Evolutionary conservation across 768 basidiomycete species (phyloP), one percentile per base, ranked within the genome.

Genomic region (Russula emetica): DNA sequence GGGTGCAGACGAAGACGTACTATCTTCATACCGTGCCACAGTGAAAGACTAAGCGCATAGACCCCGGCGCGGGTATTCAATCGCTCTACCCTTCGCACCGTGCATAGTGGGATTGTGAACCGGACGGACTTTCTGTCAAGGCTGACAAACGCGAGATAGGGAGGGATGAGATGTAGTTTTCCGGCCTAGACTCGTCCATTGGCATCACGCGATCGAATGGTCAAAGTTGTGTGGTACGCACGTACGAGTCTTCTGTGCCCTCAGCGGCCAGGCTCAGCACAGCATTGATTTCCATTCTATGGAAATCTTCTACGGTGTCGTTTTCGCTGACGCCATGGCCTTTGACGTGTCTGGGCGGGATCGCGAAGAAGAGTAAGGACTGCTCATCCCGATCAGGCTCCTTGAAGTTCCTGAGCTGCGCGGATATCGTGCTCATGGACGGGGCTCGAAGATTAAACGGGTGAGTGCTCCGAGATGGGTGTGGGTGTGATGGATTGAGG

Each of bases 1-100:
- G 26, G 24, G 32, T 7, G 22, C 52, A 34, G 55, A 20, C 60
- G 22, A 67, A 47, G 44, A 79, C 86, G 69, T 70, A 96, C 95
- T 69, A 98, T 90, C 78, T 96, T 90, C 78, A 91, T 84, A 40
- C 92, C 88, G 73, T 98, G 94, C 92, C 94, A 98, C 57, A 91
- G 85, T n/a, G 86, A 83, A 22, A 98, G 77, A 70, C 93, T 94
- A 34, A 99, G 82, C n/a, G 96, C 95, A 73, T 98, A 98, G 42
- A 97, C 88, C 6, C 97, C 97, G 32, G 94, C 90, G 16, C 94
- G 85, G 13, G 94, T 89, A 73, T 96, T 97, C 58, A 98, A 81
- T 54, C 94, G 79, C 76, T 99, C 97, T 24, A 99, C 97, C 60
- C 97, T 80, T 57, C 97, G 84, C 69, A 99, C 85, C 6, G 94